Percentiles rank a stretch among this genome's conserved stretches.
Conservation (phyloP, 2,329 filamentous ascomycete species). For the Pseudonectria buxi region DNA sequence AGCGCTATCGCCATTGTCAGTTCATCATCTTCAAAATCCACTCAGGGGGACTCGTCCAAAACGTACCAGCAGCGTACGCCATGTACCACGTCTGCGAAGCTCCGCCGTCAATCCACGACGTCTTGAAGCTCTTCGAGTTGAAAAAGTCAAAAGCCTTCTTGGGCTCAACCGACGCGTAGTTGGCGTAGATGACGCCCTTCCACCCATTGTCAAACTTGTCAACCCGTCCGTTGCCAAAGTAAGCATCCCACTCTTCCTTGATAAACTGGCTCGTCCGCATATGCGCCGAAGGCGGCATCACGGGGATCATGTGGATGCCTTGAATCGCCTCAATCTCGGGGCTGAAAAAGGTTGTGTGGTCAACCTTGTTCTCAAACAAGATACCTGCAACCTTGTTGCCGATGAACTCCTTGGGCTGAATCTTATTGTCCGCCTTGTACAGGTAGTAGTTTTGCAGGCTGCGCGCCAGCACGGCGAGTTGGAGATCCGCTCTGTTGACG, state of each 20-base stretch:
- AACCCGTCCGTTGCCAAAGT: conserved; percentile 63
- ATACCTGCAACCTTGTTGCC: conserved; percentile 68
- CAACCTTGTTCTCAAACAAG: conserved; percentile 90
- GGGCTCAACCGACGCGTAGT: conserved; percentile 72
- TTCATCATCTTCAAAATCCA: background rate
- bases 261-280: conserved; percentile 66
- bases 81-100: conserved; percentile 81
- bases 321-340: conserved; percentile 62
- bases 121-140: conserved; percentile 55
- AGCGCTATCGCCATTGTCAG: conserved; percentile 16
- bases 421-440: conserved; percentile 60
- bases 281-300: conserved; percentile 61
- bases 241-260: conserved; percentile 71
- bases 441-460: conserved; percentile 77
- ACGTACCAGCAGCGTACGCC: conserved; percentile 67
- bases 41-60: background rate
- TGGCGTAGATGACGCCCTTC: conserved; percentile 79
- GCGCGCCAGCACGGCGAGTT: conserved; percentile 71
- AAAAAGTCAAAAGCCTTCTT: conserved; percentile 69
- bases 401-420: conserved; percentile 69
- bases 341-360: conserved; percentile 89
- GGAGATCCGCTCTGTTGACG: conserved; percentile 61
- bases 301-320: conserved; percentile 78
- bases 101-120: conserved; percentile 70
- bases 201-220: conserved; percentile 67